Evolutionary conservation across 768 basidiomycete genomes (phyloP), one percentile per base, ranked within the genome.

Genomic region (Tephrocybe rancida): DNA sequence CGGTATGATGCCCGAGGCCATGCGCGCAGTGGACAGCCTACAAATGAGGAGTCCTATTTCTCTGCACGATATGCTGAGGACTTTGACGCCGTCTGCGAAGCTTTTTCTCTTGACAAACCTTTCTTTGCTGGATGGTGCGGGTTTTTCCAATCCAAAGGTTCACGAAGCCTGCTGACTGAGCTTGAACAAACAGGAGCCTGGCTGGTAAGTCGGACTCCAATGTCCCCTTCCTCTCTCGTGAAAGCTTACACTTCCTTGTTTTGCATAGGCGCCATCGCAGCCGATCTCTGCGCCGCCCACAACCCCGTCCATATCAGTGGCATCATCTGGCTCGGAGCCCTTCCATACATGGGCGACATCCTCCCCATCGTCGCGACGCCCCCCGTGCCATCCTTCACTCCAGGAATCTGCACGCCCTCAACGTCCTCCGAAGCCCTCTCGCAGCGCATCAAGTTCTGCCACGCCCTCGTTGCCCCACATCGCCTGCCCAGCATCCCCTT

Each of bases 1-100:
- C 65, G 69, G 1, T 73, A 70, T 54, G 72, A 73, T 52, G 60
- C 61, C 34, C 57, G 72, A 19, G 71, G 70, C 5, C 65, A 71
- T 61, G 72, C 70, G 3, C 60, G 67, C 43, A 72, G 71, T 55
- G 71, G 66, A 21, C 70, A 70, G 49, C 70, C 70, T 7, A 50
- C 52, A 19, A 64, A 56, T 4, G 37, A 54, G 21, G 65, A 63
- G 35, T 67, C 62, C 0, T 65, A 71, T 58, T 56, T 52, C 29
- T 70, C 66, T 18, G 59, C 43, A 26, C 49, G 61, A 18, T 69
- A 65, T 49, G 70, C 69, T n/a, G 66, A 67, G 14, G 70, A 73
- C 59, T 71, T 73, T 50, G 58, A 59, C 18, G 62, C 69, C 9
- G 68, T 72, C 6, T 55, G 61, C 43, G 57, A 68, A 25, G 69